These are phyloP conservation scores for Lipomyces japonicus DNA, from an alignment of 805 yeast genomes.

Conservation along the genomic window DNA sequence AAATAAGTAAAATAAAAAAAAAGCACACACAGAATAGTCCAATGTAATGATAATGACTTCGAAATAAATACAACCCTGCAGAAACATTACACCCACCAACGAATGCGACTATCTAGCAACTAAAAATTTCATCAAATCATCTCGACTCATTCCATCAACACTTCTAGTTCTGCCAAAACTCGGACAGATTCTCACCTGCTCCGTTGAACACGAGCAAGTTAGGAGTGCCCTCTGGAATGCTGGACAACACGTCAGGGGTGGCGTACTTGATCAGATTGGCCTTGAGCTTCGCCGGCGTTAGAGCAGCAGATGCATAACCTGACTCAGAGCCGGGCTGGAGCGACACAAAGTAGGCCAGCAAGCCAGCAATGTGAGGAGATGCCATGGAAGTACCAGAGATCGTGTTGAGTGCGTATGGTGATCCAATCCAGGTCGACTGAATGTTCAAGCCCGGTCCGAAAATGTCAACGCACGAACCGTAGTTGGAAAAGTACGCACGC, in stretches of 20 bases:
- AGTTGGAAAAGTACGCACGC: conserved; percentile 94
- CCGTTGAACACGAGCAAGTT: conserved; percentile 58
- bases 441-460: conserved; percentile 87
- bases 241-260: conserved; percentile 46
- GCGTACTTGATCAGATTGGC: conserved; percentile 49
- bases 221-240: conserved; percentile 50
- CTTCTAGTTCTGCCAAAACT: conserved; percentile 43
- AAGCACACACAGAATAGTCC: not conserved
- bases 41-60: not conserved
- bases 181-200: conserved; percentile 52
- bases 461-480: conserved; percentile 91
- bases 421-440: conserved; percentile 54
- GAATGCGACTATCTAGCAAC: too few relatives aligned
- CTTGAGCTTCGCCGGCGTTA: conserved; percentile 44
- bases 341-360: conserved; percentile 54
- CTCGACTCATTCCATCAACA: not conserved
- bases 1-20: not conserved
- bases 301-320: conserved; percentile 44
- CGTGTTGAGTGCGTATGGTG: conserved; percentile 48
- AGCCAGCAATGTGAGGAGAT: conserved; percentile 56
- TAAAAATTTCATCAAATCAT: too few relatives aligned
- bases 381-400: conserved; percentile 66
- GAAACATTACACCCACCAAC: not conserved
- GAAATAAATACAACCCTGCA: not conserved
- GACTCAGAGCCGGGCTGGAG: conserved; percentile 52